phyloP scores from a whole-genome alignment of 2,329 filamentous ascomycete genomes.

The Ophioceras dolichostomum region DNA sequence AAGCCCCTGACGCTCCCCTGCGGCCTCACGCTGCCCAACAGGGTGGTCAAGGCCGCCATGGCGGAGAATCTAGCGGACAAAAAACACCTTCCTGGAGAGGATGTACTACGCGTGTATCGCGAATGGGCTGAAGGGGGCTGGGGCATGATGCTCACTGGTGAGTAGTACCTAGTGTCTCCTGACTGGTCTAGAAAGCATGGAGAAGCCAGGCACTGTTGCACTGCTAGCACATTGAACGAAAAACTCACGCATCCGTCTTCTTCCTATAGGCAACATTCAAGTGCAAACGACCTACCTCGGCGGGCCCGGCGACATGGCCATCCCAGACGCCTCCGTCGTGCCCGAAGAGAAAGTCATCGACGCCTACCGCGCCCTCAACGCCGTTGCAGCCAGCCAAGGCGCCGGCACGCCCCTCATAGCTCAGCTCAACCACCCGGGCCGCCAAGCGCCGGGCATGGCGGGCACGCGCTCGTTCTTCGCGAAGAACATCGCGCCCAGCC shows the following conservation, averaged over 20 bases:
- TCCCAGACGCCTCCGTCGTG: conserved; percentile 18
- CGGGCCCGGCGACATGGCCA: conserved; percentile 17
- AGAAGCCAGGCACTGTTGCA: no score
- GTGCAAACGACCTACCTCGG: conserved; percentile 26
- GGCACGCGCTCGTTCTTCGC: conserved; percentile 31
- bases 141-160: conserved; percentile 37
- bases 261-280: conserved; percentile 29
- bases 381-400: conserved; percentile 35
- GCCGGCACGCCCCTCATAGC: conserved; percentile 43
- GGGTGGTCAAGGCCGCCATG: conserved; percentile 39
- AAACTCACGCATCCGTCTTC: no score
- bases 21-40: conserved; percentile 42
- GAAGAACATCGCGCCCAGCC: conserved; percentile 28
- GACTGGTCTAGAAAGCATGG: not conserved
- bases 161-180: not conserved
- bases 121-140: conserved; percentile 41
- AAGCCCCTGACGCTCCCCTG: conserved; percentile 38
- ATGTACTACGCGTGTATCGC: conserved; percentile 31
- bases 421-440: conserved; percentile 51
- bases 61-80: conserved; percentile 28
- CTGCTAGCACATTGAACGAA: no score
- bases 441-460: conserved; percentile 26
- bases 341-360: conserved; percentile 15
- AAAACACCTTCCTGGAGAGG: conserved; percentile 28
- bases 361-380: conserved; percentile 18